These are phyloP conservation scores for Phytopythium boreale DNA, from an alignment of 352 stramenopile genomes.

Conservation along the genomic window DNA sequence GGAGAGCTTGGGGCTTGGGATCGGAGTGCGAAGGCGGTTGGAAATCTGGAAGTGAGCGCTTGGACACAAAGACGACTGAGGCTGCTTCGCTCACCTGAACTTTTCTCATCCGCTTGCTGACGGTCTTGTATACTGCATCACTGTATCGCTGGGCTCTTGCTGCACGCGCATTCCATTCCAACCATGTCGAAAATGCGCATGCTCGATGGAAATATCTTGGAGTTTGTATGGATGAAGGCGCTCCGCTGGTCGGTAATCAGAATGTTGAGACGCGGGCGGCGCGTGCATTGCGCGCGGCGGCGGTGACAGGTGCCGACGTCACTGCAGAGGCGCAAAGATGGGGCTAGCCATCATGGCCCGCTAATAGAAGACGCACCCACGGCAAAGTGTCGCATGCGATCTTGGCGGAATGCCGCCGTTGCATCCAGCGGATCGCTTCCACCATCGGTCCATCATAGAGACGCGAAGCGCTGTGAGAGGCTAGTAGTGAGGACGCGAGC, in stretches of 20 bases:
- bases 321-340: conserved; percentile 1
- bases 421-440: too few relatives aligned
- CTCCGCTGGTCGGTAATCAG: conserved; percentile 1
- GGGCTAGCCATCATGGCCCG: background rate
- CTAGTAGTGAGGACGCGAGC: too few relatives aligned
- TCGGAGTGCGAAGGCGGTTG: background rate
- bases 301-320: background rate
- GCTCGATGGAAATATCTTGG: background rate
- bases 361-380: background rate
- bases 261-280: background rate
- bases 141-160: background rate
- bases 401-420: background rate
- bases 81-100: background rate
- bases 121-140: too few relatives aligned
- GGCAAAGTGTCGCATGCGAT: background rate
- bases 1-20: background rate
- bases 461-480: too few relatives aligned
- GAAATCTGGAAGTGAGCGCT: background rate
- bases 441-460: too few relatives aligned
- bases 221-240: background rate
- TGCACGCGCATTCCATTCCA: background rate
- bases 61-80: background rate
- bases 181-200: background rate
- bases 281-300: background rate
- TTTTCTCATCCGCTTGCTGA: background rate